Conservation (phyloP, 176 grass and related monocot genomes). For the Oryza meridionalis region DNA sequence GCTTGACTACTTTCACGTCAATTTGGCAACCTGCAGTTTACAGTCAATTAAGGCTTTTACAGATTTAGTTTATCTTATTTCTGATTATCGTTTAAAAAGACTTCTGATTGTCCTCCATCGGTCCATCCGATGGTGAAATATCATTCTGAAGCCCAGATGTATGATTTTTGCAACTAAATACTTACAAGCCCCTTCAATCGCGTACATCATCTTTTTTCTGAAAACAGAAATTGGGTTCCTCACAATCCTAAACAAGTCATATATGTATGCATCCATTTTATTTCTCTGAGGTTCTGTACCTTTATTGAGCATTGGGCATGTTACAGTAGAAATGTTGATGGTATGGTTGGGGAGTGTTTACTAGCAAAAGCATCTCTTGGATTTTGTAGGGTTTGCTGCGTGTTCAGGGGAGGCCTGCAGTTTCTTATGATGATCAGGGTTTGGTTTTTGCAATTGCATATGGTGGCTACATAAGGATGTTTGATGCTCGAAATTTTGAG, state of each 20-base stretch:
- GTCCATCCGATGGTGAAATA: conserved; percentile 12
- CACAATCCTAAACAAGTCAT: background rate
- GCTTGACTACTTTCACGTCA: background rate
- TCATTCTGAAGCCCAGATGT: background rate
- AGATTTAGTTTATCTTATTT: conserved; percentile 15
- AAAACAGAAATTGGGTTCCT: background rate
- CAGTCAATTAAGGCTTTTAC: conserved; percentile 13
- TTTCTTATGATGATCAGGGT: conserved; percentile 97
- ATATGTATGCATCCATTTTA: background rate
- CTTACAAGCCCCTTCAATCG: background rate
- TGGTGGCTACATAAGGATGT: conserved; percentile 72
- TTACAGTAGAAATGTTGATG: background rate
- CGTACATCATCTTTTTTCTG: conserved; percentile 1
- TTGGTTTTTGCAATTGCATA: conserved; percentile 88
- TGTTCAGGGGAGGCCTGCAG: conserved; percentile 90
- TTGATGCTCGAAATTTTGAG: conserved; percentile 87
- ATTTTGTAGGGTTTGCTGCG: conserved; percentile 75
- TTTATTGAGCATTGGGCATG: background rate
- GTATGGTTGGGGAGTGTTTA: background rate
- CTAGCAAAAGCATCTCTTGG: conserved; percentile 17
- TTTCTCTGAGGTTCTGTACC: background rate
- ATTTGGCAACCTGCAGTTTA: conserved; percentile 6
- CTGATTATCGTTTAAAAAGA: background rate
- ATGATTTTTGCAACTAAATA: conserved; percentile 19
- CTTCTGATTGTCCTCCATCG: background rate